phyloP scores from a whole-genome alignment of 2,329 filamentous ascomycete genomes.

The Fusarium cyanostomum region DNA sequence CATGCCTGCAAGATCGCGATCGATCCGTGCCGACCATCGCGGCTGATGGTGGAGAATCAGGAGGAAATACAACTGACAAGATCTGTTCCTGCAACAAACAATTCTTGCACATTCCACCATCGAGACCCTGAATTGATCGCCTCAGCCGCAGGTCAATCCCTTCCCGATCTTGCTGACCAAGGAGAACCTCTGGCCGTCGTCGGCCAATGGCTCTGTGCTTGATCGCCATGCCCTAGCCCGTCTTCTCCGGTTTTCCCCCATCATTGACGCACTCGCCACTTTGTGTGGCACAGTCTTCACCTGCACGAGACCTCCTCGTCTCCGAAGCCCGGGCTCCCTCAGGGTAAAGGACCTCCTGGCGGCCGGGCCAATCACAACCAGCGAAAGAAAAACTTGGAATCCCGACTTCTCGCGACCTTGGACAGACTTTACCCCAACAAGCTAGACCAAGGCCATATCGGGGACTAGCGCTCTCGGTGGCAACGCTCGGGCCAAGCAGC shows the following conservation, averaged over 20 bases:
- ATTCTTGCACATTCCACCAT: slow-evolving; percentile 31
- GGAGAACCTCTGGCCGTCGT: background rate
- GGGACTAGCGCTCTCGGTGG: slow-evolving; percentile 21
- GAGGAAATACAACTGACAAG: background rate
- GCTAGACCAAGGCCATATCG: slow-evolving; percentile 18
- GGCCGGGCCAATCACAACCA: slow-evolving; percentile 40
- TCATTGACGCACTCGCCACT: slow-evolving; percentile 40
- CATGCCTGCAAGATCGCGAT: slow-evolving; percentile 32
- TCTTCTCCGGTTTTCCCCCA: slow-evolving; percentile 37
- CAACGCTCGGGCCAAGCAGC: slow-evolving; percentile 35
- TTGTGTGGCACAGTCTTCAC: slow-evolving; percentile 38
- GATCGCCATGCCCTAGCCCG: slow-evolving; percentile 32
- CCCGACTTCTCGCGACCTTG: slow-evolving; percentile 46
- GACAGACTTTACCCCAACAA: slow-evolving; percentile 7
- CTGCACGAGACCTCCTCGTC: slow-evolving; percentile 27
- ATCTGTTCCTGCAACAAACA: background rate
- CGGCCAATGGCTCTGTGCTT: slow-evolving; percentile 26
- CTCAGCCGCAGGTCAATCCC: slow-evolving; percentile 24
- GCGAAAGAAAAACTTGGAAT: slow-evolving; percentile 2
- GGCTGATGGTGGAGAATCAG: slow-evolving; percentile 1
- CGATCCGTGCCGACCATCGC: slow-evolving; percentile 17
- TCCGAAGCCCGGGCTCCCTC: slow-evolving; percentile 12
- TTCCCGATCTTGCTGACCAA: slow-evolving; percentile 29
- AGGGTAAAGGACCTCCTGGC: slow-evolving; percentile 27
- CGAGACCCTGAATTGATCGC: slow-evolving; percentile 30